phyloP scores from a whole-genome alignment of 140 eudicot species.

The Ambrosia hybrid region DNA sequence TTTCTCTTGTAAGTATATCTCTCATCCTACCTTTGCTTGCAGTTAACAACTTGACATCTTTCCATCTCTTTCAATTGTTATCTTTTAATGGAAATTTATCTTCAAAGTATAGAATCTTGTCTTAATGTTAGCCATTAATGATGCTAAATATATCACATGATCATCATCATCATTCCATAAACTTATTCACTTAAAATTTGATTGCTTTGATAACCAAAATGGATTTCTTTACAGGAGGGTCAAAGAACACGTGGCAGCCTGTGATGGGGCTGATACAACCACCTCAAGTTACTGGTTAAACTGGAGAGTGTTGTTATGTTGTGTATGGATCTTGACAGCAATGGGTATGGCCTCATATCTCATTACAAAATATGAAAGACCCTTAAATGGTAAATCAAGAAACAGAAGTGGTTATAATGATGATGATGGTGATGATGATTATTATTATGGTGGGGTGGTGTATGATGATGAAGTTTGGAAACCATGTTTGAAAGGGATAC shows the following conservation, averaged over 20 bases:
- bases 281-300: slow-evolving; percentile 81
- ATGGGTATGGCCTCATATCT: slow-evolving; percentile 59
- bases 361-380: slow-evolving; percentile 70
- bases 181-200: slow-evolving; percentile 12
- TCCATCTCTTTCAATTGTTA: slow-evolving; percentile 18
- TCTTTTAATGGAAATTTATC: slow-evolving; percentile 44
- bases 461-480: slow-evolving; percentile 89
- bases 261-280: slow-evolving; percentile 60
- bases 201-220: slow-evolving; percentile 23
- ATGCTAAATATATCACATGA: slow-evolving; percentile 25
- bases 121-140: slow-evolving; percentile 29
- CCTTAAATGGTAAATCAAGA: slow-evolving; percentile 30
- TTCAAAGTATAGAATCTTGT: slow-evolving; percentile 72
- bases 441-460: slow-evolving; percentile 59
- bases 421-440: slow-evolving; percentile 25
- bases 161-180: slow-evolving; percentile 19
- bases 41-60: slow-evolving; percentile 54
- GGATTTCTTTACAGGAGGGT: slow-evolving; percentile 70
- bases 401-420: slow-evolving; percentile 14
- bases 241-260: slow-evolving; percentile 84
- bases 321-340: slow-evolving; percentile 64
- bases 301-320: slow-evolving; percentile 71
- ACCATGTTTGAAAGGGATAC: slow-evolving; percentile 80
- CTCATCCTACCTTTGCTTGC: slow-evolving; percentile 74
- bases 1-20: slow-evolving; percentile 51